These are phyloP conservation scores for Persicaria maculosa DNA, from an alignment of 148 eudicot species.

Conservation along the genomic window DNA sequence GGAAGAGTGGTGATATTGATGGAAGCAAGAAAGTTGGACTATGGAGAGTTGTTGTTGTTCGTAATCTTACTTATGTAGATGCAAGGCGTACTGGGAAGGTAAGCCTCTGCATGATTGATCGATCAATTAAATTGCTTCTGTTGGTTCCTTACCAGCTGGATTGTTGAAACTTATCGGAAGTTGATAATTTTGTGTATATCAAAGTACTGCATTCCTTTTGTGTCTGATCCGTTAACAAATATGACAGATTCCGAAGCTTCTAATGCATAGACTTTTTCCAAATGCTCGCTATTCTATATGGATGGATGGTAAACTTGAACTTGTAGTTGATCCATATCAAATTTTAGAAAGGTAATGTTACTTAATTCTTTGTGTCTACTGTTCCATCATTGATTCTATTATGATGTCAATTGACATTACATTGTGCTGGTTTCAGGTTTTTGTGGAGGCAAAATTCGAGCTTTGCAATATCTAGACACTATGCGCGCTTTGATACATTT, in stretches of 20 bases:
- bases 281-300: slow-evolving; percentile 20
- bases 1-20: slow-evolving; percentile 50
- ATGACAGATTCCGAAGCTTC: slow-evolving; percentile 82
- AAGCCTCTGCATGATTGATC: slow-evolving; percentile 6
- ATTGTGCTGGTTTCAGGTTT: slow-evolving; percentile 42
- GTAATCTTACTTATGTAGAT: slow-evolving; percentile 77
- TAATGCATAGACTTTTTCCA: slow-evolving; percentile 86
- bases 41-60: slow-evolving; percentile 84
- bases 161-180: neutral
- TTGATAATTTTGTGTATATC: neutral
- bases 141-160: neutral
- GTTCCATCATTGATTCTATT: neutral
- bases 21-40: slow-evolving; percentile 51
- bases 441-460: slow-evolving; percentile 94
- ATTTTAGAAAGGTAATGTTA: slow-evolving; percentile 10
- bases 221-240: neutral
- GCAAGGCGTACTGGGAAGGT: slow-evolving; percentile 95
- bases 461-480: slow-evolving; percentile 89
- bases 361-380: neutral
- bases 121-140: neutral
- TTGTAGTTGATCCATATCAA: slow-evolving; percentile 11
- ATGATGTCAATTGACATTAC: neutral
- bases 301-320: slow-evolving; percentile 16
- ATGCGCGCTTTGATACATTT: slow-evolving; percentile 76
- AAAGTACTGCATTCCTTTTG: neutral